Evolutionary conservation across 805 yeast genomes (phyloP), one percentile per base, ranked within the genome.

Genomic region (Cyberlindnera saturnus): DNA sequence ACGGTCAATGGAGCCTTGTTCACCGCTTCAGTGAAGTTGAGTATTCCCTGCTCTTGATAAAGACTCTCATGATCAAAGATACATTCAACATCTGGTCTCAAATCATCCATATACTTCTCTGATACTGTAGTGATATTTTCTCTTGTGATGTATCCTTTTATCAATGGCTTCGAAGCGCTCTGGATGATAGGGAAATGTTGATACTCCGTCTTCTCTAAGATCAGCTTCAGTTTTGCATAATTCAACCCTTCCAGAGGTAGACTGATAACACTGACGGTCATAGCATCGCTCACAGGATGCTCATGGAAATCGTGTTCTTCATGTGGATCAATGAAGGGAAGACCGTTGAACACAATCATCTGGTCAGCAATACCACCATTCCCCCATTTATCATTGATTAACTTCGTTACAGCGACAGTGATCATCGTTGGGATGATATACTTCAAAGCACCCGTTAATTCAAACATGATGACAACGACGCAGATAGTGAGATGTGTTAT

Each of bases 371-470:
- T 91, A 1, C 98, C 99, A 11, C 84, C 86, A 19, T 74, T 69
- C 3, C 96, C 95, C 70, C 83, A 81, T 43, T 66, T 70, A 46
- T 86, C 93, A 51, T 79, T 77, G n/a, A 93, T 79, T 32, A 80
- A 65, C 55, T 86, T 86, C 3, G 98, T 90, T 9, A 82, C 77
- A 1, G 96, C 91, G 2, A 93, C 96, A 0, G 88, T 95, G 41
- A 93, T 84, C 99, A 93, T 93, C 0, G 96, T 86, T 3, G 99
- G 99, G 11, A 95, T 74, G 46, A 93, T 86, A 59, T 87, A 93
- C 39, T 84, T 77, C 43, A 90, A 69, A 1, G 99, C 99, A 29
- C 99, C 99, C 0, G 99, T 93, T 43, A 93, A 67, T 64, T 93
- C 98, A 64, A 90, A 86, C 95, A 93, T 89, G 34, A 95, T 84